Evolutionary conservation across 2,329 filamentous ascomycete genomes (phyloP).

Genomic region (Thermomyces lanuginosus): DNA sequence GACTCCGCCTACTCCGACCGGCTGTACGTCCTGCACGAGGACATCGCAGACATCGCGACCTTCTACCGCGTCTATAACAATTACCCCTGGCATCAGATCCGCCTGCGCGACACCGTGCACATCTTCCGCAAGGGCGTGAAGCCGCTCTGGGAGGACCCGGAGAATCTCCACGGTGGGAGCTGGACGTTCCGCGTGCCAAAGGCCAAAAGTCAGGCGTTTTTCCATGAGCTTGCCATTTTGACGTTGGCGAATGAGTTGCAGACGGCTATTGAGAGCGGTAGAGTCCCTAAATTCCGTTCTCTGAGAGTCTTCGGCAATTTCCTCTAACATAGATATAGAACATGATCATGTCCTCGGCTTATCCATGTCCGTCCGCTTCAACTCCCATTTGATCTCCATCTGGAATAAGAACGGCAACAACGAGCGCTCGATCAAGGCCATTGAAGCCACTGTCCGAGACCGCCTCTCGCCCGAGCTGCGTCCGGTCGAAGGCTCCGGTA

Average conservation of each 20-base stretch:
- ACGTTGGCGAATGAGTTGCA: slow-evolving; percentile 26
- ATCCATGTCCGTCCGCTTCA: slow-evolving; percentile 74
- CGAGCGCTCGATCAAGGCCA: slow-evolving; percentile 57
- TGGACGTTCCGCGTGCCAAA: slow-evolving; percentile 90
- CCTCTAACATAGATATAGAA: slow-evolving; percentile 30
- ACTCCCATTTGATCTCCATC: slow-evolving; percentile 71
- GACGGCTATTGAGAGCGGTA: slow-evolving; percentile 62
- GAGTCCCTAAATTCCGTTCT: slow-evolving; percentile 31
- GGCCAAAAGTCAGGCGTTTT: slow-evolving; percentile 40
- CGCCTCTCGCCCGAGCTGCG: slow-evolving; percentile 56
- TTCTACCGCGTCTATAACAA: slow-evolving; percentile 76
- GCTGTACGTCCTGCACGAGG: slow-evolving; percentile 23
- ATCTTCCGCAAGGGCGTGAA: slow-evolving; percentile 64
- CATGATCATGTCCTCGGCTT: slow-evolving; percentile 79
- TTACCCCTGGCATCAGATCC: slow-evolving; percentile 58
- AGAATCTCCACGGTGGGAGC: slow-evolving; percentile 70
- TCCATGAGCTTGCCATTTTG: slow-evolving; percentile 21
- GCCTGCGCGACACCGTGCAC: slow-evolving; percentile 61
- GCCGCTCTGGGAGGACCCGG: slow-evolving; percentile 69
- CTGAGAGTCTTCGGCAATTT: slow-evolving; percentile 1
- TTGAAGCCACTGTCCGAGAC: slow-evolving; percentile 56
- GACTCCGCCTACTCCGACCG: slow-evolving; percentile 5
- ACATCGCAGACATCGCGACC: slow-evolving; percentile 27
- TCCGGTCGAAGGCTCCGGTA: slow-evolving; percentile 43
- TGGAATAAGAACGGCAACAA: slow-evolving; percentile 86